Evolutionary conservation across 2,329 filamentous ascomycete species (phyloP).

Genomic region (Zymoseptoria crescenta): DNA sequence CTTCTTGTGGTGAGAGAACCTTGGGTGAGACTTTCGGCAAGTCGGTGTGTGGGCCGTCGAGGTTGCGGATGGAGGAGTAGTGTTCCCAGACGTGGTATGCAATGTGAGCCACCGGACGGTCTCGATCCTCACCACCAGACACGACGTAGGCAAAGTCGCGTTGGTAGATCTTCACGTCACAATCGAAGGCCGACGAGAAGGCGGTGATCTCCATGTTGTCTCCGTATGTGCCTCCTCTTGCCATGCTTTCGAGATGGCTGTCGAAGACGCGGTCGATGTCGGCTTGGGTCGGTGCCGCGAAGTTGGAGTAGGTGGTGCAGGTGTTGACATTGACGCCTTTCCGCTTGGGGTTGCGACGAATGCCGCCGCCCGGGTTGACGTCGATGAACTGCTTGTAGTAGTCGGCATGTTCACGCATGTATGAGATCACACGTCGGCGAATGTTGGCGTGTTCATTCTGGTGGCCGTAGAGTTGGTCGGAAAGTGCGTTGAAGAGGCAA

Average conservation of each 20-base stretch:
- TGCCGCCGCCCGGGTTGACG: constrained; percentile 46
- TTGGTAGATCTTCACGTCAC: constrained; percentile 57
- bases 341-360: constrained; percentile 51
- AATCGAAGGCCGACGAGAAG: constrained; percentile 54
- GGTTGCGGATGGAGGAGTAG: constrained; percentile 58
- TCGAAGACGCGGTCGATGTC: constrained; percentile 48
- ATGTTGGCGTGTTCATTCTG: constrained; percentile 52
- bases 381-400: constrained; percentile 60
- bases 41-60: constrained; percentile 51
- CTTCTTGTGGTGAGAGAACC: constrained; percentile 35
- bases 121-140: constrained; percentile 30
- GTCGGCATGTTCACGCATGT: constrained; percentile 53
- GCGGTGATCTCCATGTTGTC: constrained; percentile 62
- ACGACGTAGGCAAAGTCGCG: constrained; percentile 45
- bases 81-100: constrained; percentile 52
- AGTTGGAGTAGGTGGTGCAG: constrained; percentile 37
- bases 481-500: constrained; percentile 61
- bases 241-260: constrained; percentile 52
- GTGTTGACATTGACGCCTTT: constrained; percentile 45
- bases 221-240: constrained; percentile 53
- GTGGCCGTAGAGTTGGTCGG: constrained; percentile 58
- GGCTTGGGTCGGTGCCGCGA: constrained; percentile 42
- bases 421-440: constrained; percentile 50
- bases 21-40: constrained; percentile 41
- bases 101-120: constrained; percentile 40